Evolutionary conservation across 1,139 yeast genomes (phyloP).

Genomic region (Geotrichum histeridarum): DNA sequence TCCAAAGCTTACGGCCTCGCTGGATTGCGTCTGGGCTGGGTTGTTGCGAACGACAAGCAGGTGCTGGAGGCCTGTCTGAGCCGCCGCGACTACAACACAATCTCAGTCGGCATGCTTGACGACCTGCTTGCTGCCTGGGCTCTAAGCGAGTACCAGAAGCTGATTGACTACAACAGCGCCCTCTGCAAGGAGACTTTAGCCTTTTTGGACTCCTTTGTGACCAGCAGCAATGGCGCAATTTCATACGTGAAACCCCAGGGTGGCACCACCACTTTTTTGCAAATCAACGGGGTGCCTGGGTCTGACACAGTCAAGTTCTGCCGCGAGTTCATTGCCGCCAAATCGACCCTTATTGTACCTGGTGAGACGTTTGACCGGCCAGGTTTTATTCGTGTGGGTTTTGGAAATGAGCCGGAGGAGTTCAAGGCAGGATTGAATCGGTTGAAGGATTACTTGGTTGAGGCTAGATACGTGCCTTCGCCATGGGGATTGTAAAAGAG

Average conservation of each 20-base stretch:
- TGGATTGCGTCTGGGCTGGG: constrained; percentile 54
- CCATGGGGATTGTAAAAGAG: constrained; percentile 7
- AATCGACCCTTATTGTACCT: constrained; percentile 45
- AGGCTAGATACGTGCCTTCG: constrained; percentile 1
- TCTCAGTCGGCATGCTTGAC: constrained; percentile 48
- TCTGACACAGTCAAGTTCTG: constrained; percentile 40
- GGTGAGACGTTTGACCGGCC: constrained; percentile 47
- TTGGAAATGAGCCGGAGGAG: constrained; percentile 44
- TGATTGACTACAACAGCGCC: constrained; percentile 37
- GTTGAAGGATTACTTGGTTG: constrained; percentile 22
- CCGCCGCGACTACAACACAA: constrained; percentile 51
- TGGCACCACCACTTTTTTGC: constrained; percentile 48
- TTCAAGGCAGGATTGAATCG: constrained; percentile 34
- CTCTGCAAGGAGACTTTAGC: constrained; percentile 40
- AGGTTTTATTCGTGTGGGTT: constrained; percentile 49
- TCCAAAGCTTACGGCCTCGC: constrained; percentile 56
- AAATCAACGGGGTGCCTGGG: constrained; percentile 29
- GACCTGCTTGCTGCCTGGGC: constrained; percentile 48
- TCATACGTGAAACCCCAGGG: constrained; percentile 46
- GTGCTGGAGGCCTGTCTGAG: constrained; percentile 39
- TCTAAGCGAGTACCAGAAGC: constrained; percentile 36
- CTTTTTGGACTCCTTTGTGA: constrained; percentile 39
- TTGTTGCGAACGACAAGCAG: constrained; percentile 39
- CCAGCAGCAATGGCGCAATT: constrained; percentile 36
- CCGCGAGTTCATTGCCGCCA: constrained; percentile 38